phyloP scores from a whole-genome alignment of 2,329 filamentous ascomycete species.

The Scleromitrula shiraiana region DNA sequence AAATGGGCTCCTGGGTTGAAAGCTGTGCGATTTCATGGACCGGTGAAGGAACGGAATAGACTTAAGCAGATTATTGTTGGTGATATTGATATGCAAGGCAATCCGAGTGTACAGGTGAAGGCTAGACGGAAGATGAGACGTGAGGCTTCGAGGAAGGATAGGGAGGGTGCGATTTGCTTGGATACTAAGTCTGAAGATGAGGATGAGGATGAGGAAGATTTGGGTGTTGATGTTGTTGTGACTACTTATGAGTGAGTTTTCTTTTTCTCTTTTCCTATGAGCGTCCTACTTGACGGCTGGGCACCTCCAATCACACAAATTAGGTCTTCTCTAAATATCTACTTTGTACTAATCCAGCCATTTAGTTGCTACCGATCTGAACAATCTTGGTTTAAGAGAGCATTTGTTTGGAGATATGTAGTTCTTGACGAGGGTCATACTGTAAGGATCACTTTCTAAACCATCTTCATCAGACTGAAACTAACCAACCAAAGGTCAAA shows the following conservation, averaged over 20 bases:
- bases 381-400: conserved; percentile 40
- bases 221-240: conserved; percentile 36
- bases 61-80: conserved; percentile 41
- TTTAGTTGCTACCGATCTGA: conserved; percentile 33
- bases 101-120: conserved; percentile 27
- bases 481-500: conserved; percentile 24
- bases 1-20: conserved; percentile 42
- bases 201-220: conserved; percentile 26
- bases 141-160: conserved; percentile 12
- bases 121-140: conserved; percentile 19
- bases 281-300: too few species aligned
- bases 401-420: conserved; percentile 44
- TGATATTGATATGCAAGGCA: conserved; percentile 37
- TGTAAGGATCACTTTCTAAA: conserved; percentile 24
- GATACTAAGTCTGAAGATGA: conserved; percentile 27
- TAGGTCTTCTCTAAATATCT: too few species aligned
- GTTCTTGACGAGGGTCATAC: conserved; percentile 47
- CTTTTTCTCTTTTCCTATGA: background rate
- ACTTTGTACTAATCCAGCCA: too few species aligned
- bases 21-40: conserved; percentile 40
- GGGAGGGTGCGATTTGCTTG: conserved; percentile 16
- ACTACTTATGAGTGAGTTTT: conserved; percentile 39
- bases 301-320: too few species aligned
- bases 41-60: conserved; percentile 33
- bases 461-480: background rate